phyloP scores from a whole-genome alignment of 768 basidiomycete genomes.

The Hypholoma sublateritium region DNA sequence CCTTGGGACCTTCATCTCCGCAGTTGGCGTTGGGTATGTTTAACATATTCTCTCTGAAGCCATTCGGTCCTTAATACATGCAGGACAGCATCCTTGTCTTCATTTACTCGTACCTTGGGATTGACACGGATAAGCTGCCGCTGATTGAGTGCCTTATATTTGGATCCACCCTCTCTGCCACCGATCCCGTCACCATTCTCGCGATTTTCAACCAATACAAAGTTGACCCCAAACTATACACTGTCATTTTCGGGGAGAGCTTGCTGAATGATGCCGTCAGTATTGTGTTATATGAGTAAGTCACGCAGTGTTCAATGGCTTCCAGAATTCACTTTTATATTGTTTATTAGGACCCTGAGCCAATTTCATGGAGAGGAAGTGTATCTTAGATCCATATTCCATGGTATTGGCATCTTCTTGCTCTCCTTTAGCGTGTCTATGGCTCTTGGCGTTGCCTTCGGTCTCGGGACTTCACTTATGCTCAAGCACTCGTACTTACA shows the following conservation, averaged over 20 bases:
- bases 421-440: constrained; percentile 94
- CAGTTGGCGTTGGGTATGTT: constrained; percentile 92
- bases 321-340: not conserved
- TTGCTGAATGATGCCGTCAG: constrained; percentile 98
- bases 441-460: constrained; percentile 90
- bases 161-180: constrained; percentile 95
- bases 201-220: constrained; percentile 99
- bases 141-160: constrained; percentile 94
- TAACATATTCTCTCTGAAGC: not conserved
- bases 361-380: constrained; percentile 91
- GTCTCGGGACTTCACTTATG: constrained; percentile 86
- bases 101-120: constrained; percentile 89
- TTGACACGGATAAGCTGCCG: constrained; percentile 84
- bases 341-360: constrained; percentile 69
- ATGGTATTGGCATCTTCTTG: constrained; percentile 97
- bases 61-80: constrained; percentile 40
- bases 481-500: constrained; percentile 92
- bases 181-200: constrained; percentile 96
- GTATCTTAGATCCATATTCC: constrained; percentile 85
- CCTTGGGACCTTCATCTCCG: constrained; percentile 93
- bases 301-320: constrained; percentile 21
- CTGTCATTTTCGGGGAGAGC: constrained; percentile 96
- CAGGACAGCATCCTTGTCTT: constrained; percentile 85
- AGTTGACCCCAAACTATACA: constrained; percentile 97
- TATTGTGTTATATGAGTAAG: constrained; percentile 99